phyloP scores from a whole-genome alignment of 257 asterid genomes.

The Penstemon newberryi region DNA sequence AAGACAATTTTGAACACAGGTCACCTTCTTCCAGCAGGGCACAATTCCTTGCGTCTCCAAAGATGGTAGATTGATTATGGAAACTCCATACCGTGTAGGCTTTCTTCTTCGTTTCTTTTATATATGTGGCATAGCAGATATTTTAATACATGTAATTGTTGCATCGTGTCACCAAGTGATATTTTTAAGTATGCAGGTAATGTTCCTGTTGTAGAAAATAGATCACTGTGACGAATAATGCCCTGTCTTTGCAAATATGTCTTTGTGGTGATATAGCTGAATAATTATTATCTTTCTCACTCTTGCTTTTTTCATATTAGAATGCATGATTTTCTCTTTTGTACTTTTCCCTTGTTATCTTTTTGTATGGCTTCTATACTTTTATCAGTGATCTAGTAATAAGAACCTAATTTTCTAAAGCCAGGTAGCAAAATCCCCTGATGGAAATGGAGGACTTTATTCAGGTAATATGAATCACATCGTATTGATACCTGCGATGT shows the following conservation, averaged over 20 bases:
- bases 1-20: slow-evolving; percentile 47
- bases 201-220: neutral
- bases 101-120: slow-evolving; percentile 21
- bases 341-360: slow-evolving; percentile 14
- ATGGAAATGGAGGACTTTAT: slow-evolving; percentile 98
- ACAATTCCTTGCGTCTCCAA: slow-evolving; percentile 91
- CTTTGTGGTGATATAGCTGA: slow-evolving; percentile 11
- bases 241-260: slow-evolving; percentile 10
- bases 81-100: slow-evolving; percentile 83
- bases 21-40: slow-evolving; percentile 95
- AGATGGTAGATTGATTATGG: slow-evolving; percentile 94
- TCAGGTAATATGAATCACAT: slow-evolving; percentile 52
- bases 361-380: neutral
- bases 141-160: slow-evolving; percentile 6
- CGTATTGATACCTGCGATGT: slow-evolving; percentile 15
- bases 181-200: neutral
- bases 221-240: neutral
- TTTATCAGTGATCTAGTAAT: slow-evolving; percentile 17
- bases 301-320: neutral
- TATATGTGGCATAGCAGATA: neutral
- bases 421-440: slow-evolving; percentile 98
- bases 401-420: slow-evolving; percentile 36
- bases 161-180: slow-evolving; percentile 9
- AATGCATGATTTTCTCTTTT: slow-evolving; percentile 3
- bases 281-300: neutral